Evolutionary conservation across 768 basidiomycete genomes (phyloP), one percentile per base, ranked within the genome.

Genomic region (Auriculariales sp.): DNA sequence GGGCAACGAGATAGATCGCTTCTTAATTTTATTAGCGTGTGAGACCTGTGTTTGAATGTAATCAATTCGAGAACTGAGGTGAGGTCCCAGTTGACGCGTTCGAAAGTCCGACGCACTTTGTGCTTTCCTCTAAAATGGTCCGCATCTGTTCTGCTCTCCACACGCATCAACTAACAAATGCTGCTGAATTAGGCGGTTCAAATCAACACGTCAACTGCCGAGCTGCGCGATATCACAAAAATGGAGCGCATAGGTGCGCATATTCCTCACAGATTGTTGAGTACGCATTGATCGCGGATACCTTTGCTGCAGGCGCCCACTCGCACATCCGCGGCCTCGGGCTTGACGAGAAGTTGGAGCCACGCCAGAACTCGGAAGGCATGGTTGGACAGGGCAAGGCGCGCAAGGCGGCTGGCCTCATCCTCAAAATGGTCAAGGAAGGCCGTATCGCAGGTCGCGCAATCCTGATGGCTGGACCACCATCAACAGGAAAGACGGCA

Each of bases 321-420:
- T 91, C 94, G 15, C 94, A 99, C 67, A 92, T 99, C 58, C 90
- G 81, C 49, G 95, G 95, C 2, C 74, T 98, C 28, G 95, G 95
- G 0, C 78, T 98, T 39, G 93, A 97, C 56, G 87, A 90, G 55
- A 70, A 83, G 55, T 75, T 98, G 52, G 92, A 97, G 64, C 92
- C 94, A 12, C 78, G 92, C 17, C 76, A 72, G 29, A 88, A 81
- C 62, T 77, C 85, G 0, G 90, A 98, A 61, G 95, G 95, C 3
- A 95, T 99, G 81, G 94, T 99, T 24, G 95, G 95, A 0, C 95
- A 99, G 62, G 86, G 72, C 2, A 91, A 92, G 61, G 95, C 95
- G 19, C 80, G 95, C 36, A 95, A 95, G 64, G 94, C 95, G 0
- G 95, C 94, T 0, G 95, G 95, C 2, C 85, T 98, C 74, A 91